Conservation (phyloP, 768 basidiomycete species). For the Bullera alba region DNA sequence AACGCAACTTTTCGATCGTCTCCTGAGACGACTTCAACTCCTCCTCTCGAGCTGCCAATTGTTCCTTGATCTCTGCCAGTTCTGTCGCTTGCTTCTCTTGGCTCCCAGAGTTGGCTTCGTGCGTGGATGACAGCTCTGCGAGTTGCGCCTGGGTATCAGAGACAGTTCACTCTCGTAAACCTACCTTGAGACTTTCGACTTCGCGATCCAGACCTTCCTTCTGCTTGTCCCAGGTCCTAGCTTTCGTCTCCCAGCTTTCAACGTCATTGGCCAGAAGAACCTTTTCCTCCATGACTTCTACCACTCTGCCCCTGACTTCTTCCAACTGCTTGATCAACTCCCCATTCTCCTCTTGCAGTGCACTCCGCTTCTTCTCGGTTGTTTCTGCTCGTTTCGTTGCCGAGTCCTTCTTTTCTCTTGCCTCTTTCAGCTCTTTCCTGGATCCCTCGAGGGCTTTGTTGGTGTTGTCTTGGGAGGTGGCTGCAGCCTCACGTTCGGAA, state of each 20-base stretch:
- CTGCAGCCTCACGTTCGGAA: conserved; percentile 5
- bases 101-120: too few relatives aligned
- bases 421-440: conserved; percentile 12
- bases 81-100: too few relatives aligned
- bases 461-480: conserved; percentile 2
- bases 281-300: conserved; percentile 40
- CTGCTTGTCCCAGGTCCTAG: conserved; percentile 17
- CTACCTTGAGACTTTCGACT: too few relatives aligned
- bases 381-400: conserved; percentile 29
- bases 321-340: conserved; percentile 40
- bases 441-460: background rate
- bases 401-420: conserved; percentile 12
- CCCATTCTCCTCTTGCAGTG: conserved; percentile 38
- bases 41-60: background rate
- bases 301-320: conserved; percentile 41
- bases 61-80: background rate
- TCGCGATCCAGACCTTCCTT: too few relatives aligned
- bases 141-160: too few relatives aligned
- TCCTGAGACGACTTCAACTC: conserved; percentile 1
- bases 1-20: background rate
- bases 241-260: conserved; percentile 24
- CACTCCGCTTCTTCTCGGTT: conserved; percentile 30
- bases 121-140: too few relatives aligned
- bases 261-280: conserved; percentile 24
- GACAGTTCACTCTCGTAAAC: too few relatives aligned